phyloP scores from a whole-genome alignment of 2,329 filamentous ascomycete genomes.

The Zalaria sp. region DNA sequence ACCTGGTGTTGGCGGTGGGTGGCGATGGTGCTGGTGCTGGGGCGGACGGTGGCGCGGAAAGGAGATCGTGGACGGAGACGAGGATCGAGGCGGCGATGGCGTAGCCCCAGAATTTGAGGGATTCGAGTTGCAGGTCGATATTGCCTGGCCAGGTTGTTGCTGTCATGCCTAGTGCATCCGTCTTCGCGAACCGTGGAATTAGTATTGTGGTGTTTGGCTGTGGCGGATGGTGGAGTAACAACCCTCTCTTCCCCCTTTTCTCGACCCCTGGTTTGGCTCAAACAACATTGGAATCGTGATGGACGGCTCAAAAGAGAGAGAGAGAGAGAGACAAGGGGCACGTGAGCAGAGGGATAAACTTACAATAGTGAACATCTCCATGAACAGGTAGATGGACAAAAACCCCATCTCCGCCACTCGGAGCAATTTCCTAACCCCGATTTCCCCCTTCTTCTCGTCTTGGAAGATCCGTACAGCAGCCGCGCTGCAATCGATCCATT shows the following conservation, averaged over 20 bases:
- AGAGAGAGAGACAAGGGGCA: conserved; percentile 9
- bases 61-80: conserved; percentile 27
- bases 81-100: conserved; percentile 38
- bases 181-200: conserved; percentile 1
- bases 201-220: no score
- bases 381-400: conserved; percentile 51
- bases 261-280: no score
- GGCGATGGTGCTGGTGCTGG: not conserved
- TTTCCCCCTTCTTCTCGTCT: not conserved
- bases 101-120: conserved; percentile 57
- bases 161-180: conserved; percentile 37
- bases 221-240: no score
- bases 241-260: no score
- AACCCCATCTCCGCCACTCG: conserved; percentile 12
- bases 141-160: conserved; percentile 25
- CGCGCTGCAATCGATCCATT: conserved; percentile 23
- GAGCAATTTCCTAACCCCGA: not conserved
- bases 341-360: conserved; percentile 18
- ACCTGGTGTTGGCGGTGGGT: not conserved
- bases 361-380: conserved; percentile 51
- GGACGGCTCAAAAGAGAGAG: not conserved
- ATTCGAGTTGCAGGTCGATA: conserved; percentile 39
- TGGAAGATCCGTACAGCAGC: not conserved
- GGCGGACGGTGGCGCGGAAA: conserved; percentile 11
- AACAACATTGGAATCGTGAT: no score